Percentiles rank a stretch among this genome's conserved stretches.
Conservation (phyloP, 2,329 filamentous ascomycete genomes). For the Venturia asperata region DNA sequence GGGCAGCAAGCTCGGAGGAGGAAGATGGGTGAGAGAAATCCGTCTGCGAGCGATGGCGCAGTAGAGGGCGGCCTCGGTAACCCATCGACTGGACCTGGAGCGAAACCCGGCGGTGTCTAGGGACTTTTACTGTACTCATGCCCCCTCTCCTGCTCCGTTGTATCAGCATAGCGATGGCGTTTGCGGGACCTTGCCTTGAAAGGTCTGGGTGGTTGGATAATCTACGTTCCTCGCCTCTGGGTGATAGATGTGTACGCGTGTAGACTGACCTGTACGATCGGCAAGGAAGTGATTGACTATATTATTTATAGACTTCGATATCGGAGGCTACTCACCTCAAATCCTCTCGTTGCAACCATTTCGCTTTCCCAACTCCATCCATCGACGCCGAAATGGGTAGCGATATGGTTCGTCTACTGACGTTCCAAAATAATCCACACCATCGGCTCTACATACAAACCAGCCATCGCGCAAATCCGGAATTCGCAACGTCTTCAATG, state of each 20-base stretch:
- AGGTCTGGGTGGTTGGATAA: background rate
- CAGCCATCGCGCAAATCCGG: too few species aligned
- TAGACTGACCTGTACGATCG: background rate
- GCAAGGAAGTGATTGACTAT: background rate
- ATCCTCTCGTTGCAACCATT: too few species aligned
- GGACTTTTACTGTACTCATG: background rate
- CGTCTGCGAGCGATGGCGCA: background rate
- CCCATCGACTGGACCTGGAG: background rate
- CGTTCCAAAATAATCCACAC: too few species aligned
- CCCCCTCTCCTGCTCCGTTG: background rate
- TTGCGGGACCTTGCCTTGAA: background rate
- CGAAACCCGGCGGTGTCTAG: background rate
- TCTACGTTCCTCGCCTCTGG: background rate
- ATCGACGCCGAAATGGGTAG: too few species aligned
- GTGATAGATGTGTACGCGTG: background rate
- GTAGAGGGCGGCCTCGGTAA: background rate
- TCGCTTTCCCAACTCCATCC: too few species aligned
- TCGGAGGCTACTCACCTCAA: too few species aligned
- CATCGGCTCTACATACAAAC: too few species aligned
- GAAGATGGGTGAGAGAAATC: slow-evolving; percentile 1
- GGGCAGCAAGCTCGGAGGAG: slow-evolving; percentile 9
- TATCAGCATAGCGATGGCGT: slow-evolving; percentile 14
- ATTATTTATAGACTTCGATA: background rate
- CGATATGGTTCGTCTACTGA: too few species aligned
- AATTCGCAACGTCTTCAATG: too few species aligned